A percentile compares a stretch with the other conserved stretches of the same genome.
Conservation (phyloP, 2,329 filamentous ascomycete genomes). For the Aspergillus chevalieri region DNA sequence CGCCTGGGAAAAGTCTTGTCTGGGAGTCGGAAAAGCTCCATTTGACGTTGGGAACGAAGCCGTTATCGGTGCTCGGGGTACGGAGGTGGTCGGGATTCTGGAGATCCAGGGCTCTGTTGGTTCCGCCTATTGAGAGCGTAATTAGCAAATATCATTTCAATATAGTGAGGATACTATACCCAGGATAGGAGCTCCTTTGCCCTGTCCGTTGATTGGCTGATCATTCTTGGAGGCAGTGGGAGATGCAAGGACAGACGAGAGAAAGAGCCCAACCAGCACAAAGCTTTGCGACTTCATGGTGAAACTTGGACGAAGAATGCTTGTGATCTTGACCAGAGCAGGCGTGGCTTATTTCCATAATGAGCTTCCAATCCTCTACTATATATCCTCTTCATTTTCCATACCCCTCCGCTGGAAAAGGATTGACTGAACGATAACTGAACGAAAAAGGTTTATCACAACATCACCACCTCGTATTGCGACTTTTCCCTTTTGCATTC, state of each 20-base stretch:
- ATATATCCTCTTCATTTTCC: neutral
- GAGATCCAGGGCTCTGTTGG: slow-evolving; percentile 55
- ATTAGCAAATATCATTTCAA: neutral
- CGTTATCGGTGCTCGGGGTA: slow-evolving; percentile 56
- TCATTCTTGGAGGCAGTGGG: slow-evolving; percentile 43
- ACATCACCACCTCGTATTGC: neutral
- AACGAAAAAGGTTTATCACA: neutral
- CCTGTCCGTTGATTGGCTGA: slow-evolving; percentile 50
- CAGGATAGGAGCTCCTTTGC: slow-evolving; percentile 54
- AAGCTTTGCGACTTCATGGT: neutral
- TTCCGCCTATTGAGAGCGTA: slow-evolving; percentile 48
- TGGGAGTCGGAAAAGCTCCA: slow-evolving; percentile 65
- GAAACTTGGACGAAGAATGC: neutral
- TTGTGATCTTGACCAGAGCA: neutral
- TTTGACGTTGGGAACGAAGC: slow-evolving; percentile 61
- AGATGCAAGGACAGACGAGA: slow-evolving; percentile 11
- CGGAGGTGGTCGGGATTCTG: slow-evolving; percentile 61
- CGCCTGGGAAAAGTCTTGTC: slow-evolving; percentile 56
- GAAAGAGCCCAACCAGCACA: slow-evolving; percentile 7
- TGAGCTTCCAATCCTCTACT: neutral
- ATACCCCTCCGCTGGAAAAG: neutral
- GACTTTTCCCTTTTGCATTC: neutral
- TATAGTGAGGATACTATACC: slow-evolving; percentile 37
- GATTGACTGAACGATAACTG: neutral
- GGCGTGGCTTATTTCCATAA: neutral